Percentiles rank a stretch among this genome's conserved stretches.
phyloP scores from a whole-genome alignment of 2,329 filamentous ascomycete species.

The Myriosclerotinia duriaeana region DNA sequence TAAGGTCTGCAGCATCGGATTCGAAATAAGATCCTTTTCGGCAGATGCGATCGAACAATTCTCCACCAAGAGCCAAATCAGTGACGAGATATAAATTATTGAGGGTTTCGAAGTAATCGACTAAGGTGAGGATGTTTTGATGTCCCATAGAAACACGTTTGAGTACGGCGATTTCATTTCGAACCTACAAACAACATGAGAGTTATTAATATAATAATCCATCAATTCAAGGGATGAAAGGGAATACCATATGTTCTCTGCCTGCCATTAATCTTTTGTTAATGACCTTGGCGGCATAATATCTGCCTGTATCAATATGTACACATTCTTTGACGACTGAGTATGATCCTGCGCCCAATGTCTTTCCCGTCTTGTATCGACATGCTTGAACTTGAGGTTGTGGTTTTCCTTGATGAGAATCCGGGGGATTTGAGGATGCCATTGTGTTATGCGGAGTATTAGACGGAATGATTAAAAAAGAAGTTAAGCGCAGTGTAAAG shows the following conservation, averaged over 20 bases:
- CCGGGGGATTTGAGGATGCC: slow-evolving; percentile 8
- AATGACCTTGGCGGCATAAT: slow-evolving; percentile 99
- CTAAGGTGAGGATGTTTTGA: slow-evolving; percentile 94
- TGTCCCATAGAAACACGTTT: slow-evolving; percentile 99
- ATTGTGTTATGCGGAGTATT: slow-evolving; percentile 7
- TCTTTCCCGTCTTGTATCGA: slow-evolving; percentile 98
- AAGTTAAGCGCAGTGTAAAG: not conserved
- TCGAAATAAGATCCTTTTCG: slow-evolving; percentile 98
- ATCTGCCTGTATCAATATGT: slow-evolving; percentile 94
- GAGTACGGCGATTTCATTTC: slow-evolving; percentile 96
- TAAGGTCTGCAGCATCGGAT: slow-evolving; percentile 91
- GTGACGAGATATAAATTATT: slow-evolving; percentile 99
- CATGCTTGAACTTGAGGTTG: slow-evolving; percentile 72
- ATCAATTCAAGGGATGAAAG: slow-evolving; percentile 16
- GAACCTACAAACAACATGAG: slow-evolving; percentile 58
- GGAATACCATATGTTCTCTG: slow-evolving; percentile 88
- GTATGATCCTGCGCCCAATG: slow-evolving; percentile 92
- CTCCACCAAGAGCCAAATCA: slow-evolving; percentile 91
- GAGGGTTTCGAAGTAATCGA: slow-evolving; percentile 99
- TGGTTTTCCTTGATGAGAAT: slow-evolving; percentile 29
- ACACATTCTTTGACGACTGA: slow-evolving; percentile 99
- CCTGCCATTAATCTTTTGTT: slow-evolving; percentile 98
- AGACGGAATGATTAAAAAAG: not conserved
- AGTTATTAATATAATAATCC: not conserved
- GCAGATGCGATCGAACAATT: slow-evolving; percentile 97